A percentile compares a stretch with the other conserved stretches of the same genome.
These are phyloP conservation scores for Hanseniaspora jakobsenii DNA, from an alignment of 805 yeast species.

Conservation along the genomic window DNA sequence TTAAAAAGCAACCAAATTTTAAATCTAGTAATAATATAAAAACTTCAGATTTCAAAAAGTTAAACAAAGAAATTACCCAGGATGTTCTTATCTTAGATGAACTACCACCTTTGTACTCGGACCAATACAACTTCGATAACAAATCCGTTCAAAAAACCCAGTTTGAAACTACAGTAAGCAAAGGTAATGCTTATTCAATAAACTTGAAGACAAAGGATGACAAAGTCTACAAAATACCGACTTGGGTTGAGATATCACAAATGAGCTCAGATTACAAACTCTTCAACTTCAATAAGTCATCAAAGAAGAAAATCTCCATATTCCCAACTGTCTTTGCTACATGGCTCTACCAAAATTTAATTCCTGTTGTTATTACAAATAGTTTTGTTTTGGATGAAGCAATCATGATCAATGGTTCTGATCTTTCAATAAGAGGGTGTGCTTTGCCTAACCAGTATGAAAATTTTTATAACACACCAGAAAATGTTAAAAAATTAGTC, in stretches of 20 bases:
- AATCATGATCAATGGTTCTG: constrained; percentile 62
- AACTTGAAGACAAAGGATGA: not conserved
- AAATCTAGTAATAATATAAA: constrained; percentile 72
- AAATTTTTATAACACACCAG: constrained; percentile 8
- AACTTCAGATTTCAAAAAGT: constrained; percentile 54
- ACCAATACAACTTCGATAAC: constrained; percentile 35
- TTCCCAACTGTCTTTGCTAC: constrained; percentile 64
- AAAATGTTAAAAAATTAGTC: constrained; percentile 22
- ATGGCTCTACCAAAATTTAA: constrained; percentile 51
- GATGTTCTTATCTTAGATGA: constrained; percentile 4
- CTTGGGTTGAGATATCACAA: constrained; percentile 45
- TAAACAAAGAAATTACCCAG: constrained; percentile 20
- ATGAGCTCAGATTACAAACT: constrained; percentile 10
- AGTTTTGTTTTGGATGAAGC: constrained; percentile 51
- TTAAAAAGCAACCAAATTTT: constrained; percentile 33
- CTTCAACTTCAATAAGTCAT: constrained; percentile 3
- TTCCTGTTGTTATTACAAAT: constrained; percentile 64
- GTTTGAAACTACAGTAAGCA: constrained; percentile 41
- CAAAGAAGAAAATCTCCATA: constrained; percentile 22
- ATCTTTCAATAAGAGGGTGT: constrained; percentile 61
- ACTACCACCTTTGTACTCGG: not conserved
- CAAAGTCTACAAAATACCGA: constrained; percentile 48
- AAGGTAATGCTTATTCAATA: constrained; percentile 52
- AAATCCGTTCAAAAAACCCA: constrained; percentile 45
- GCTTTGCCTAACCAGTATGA: constrained; percentile 26